Percentiles rank a stretch among this genome's conserved stretches.
phyloP scores from a whole-genome alignment of 441 rosid species.

The Pelargonium exstipulatum region DNA sequence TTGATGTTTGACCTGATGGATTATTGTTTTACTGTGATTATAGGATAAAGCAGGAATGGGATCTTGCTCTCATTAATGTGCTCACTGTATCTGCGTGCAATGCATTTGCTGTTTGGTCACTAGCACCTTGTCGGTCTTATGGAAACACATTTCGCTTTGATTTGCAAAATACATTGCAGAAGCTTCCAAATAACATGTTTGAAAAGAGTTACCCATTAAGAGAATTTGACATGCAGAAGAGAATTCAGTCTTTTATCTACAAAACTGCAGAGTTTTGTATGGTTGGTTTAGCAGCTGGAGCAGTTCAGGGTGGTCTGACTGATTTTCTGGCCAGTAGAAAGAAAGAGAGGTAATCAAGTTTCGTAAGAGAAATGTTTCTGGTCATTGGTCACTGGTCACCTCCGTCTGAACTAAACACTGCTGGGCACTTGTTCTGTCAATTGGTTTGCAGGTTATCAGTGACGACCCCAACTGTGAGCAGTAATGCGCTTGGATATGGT shows the following conservation, averaged over 20 bases:
- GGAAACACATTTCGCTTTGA: constrained; percentile 87
- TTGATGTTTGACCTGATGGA: constrained; percentile 20
- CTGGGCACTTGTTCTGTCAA: constrained; percentile 9
- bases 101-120: constrained; percentile 79
- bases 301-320: constrained; percentile 75
- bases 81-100: constrained; percentile 84
- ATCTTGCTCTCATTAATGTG: constrained; percentile 83
- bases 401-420: constrained; percentile 13
- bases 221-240: constrained; percentile 84
- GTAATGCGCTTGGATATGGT: constrained; percentile 79
- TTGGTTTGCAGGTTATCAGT: constrained; percentile 64
- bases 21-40: constrained; percentile 20
- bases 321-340: constrained; percentile 60
- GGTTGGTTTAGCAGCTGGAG: constrained; percentile 74
- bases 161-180: constrained; percentile 87
- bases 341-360: constrained; percentile 55
- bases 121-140: constrained; percentile 92
- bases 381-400: not conserved
- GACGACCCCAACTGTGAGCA: constrained; percentile 62
- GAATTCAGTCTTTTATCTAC: constrained; percentile 71
- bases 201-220: constrained; percentile 85
- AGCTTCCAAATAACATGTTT: constrained; percentile 90
- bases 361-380: constrained; percentile 3
- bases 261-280: constrained; percentile 83
- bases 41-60: constrained; percentile 93